These are phyloP conservation scores for Claviceps maximensis DNA, from an alignment of 2,329 filamentous ascomycete species.

Conservation along the genomic window DNA sequence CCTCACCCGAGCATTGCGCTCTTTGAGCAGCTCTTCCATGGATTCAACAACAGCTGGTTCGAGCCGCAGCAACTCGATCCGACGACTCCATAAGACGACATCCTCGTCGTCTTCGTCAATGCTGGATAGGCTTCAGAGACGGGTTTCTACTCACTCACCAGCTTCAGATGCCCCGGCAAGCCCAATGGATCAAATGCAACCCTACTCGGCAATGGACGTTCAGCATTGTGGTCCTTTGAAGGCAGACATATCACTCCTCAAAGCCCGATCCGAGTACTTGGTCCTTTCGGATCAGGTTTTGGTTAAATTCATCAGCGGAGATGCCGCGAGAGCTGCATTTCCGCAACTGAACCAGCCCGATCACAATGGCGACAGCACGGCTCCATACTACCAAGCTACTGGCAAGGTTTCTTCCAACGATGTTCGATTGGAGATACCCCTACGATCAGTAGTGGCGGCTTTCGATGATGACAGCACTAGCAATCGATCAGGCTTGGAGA, in stretches of 20 bases:
- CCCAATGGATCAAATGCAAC: slow-evolving; percentile 17
- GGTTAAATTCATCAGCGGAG: slow-evolving; percentile 34
- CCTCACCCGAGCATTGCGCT: slow-evolving; percentile 25
- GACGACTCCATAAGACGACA: slow-evolving; percentile 24
- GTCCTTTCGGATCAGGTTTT: slow-evolving; percentile 38
- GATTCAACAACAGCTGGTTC: slow-evolving; percentile 23
- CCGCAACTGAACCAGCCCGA: slow-evolving; percentile 26
- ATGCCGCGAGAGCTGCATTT: slow-evolving; percentile 34
- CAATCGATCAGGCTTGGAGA: slow-evolving; percentile 38
- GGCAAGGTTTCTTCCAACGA: slow-evolving; percentile 22
- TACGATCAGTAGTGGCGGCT: slow-evolving; percentile 37
- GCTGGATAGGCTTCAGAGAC: slow-evolving; percentile 27
- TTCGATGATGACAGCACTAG: slow-evolving; percentile 38
- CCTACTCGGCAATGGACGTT: slow-evolving; percentile 25
- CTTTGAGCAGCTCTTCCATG: slow-evolving; percentile 27
- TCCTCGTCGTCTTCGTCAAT: slow-evolving; percentile 27
- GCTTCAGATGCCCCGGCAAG: slow-evolving; percentile 17
- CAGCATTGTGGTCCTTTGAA: slow-evolving; percentile 35
- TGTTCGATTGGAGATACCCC: slow-evolving; percentile 31
- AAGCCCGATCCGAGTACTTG: slow-evolving; percentile 35
- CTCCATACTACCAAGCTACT: slow-evolving; percentile 12
- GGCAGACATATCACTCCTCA: slow-evolving; percentile 34
- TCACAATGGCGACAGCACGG: slow-evolving; percentile 10
- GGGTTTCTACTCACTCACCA: slow-evolving; percentile 25
- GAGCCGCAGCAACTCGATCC: slow-evolving; percentile 18